phyloP scores from a whole-genome alignment of 139 green algal species.

The Coelastrella sp. region DNA sequence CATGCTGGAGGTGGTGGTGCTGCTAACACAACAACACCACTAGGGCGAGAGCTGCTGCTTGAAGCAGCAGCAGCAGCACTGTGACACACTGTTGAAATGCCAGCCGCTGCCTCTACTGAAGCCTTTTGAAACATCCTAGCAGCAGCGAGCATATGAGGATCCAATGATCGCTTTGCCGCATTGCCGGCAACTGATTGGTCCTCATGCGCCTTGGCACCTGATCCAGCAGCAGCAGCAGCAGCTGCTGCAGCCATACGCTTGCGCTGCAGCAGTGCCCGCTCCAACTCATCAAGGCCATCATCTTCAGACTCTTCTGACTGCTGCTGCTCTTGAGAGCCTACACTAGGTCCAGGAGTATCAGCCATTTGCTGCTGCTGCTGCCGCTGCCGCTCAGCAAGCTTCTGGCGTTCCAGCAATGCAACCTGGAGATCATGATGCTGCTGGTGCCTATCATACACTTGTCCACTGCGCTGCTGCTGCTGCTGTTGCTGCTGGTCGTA shows the following conservation, averaged over 20 bases:
- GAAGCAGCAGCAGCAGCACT: neutral
- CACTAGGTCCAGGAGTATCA: neutral
- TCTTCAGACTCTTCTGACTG: neutral
- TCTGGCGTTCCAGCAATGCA: conserved; percentile 10
- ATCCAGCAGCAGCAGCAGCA: neutral
- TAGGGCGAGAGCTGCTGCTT: neutral
- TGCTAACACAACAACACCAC: conserved; percentile 22
- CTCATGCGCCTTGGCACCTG: no score
- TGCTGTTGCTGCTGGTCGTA: conserved; percentile 24
- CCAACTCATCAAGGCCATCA: neutral
- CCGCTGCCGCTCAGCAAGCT: neutral
- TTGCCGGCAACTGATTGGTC: no score
- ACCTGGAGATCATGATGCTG: conserved; percentile 37
- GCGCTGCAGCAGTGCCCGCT: conserved; percentile 4
- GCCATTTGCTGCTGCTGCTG: conserved; percentile 13
- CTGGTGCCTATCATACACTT: conserved; percentile 4
- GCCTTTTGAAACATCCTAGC: conserved; percentile 16
- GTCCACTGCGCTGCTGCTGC: conserved; percentile 20
- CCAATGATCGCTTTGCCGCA: neutral
- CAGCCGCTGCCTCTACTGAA: conserved; percentile 6
- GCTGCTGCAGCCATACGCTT: conserved; percentile 12
- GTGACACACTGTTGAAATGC: no score
- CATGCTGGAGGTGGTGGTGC: conserved; percentile 9
- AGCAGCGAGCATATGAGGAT: conserved; percentile 4
- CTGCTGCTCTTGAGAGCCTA: neutral